Conservation (phyloP, 495 filamentous ascomycete genomes). For the Xylaria flabelliformis region DNA sequence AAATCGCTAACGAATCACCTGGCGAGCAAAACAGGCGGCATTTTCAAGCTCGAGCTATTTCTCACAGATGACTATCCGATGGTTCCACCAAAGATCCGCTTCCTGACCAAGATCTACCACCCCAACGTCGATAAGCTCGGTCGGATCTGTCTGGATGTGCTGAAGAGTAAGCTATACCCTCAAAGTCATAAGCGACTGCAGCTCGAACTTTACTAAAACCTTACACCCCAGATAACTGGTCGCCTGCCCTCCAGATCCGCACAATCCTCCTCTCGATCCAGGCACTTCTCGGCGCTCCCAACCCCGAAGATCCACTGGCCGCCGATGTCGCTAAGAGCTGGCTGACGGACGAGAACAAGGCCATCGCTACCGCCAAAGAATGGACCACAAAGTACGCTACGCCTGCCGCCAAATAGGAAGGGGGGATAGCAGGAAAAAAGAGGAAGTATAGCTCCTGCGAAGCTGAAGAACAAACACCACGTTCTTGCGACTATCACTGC, state of each 20-base stretch:
- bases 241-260: slow-evolving; percentile 94
- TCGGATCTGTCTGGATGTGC: slow-evolving; percentile 94
- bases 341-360: slow-evolving; percentile 93
- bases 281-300: slow-evolving; percentile 92
- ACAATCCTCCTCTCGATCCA: slow-evolving; percentile 98
- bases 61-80: slow-evolving; percentile 99
- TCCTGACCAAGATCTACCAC: slow-evolving; percentile 98
- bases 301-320: slow-evolving; percentile 95
- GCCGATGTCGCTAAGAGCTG: slow-evolving; percentile 98
- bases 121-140: slow-evolving; percentile 98
- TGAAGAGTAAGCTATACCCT: slow-evolving; percentile 78
- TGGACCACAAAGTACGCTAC: slow-evolving; percentile 82
- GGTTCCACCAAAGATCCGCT: slow-evolving; percentile 97
- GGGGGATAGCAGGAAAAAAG: background rate
- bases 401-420: slow-evolving; percentile 32
- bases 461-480: background rate
- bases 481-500: background rate
- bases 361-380: slow-evolving; percentile 86
- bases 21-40: slow-evolving; percentile 66
- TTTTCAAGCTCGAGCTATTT: slow-evolving; percentile 98
- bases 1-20: slow-evolving; percentile 20
- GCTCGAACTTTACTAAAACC: slow-evolving; percentile 17
- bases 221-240: slow-evolving; percentile 88
- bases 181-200: background rate
- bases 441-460: background rate